Percentiles rank a stretch among this genome's conserved stretches.
These are phyloP conservation scores for Coemansia sp. DNA, from an alignment of 192 early-diverging fungal species.

Conservation along the genomic window DNA sequence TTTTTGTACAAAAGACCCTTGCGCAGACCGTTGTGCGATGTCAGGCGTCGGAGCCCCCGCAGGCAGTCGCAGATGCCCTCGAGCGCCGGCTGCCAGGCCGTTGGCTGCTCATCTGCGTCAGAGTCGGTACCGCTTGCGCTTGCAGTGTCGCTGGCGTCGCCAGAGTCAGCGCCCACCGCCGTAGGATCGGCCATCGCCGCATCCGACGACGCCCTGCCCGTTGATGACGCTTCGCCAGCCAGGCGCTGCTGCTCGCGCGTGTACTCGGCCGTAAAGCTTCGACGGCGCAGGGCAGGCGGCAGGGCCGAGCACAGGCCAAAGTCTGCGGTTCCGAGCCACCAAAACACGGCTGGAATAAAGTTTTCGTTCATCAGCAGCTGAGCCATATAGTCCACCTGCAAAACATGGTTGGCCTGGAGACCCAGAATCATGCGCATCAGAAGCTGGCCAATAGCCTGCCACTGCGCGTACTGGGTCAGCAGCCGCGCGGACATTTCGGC, in stretches of 20 bases:
- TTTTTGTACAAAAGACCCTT: constrained; percentile 52
- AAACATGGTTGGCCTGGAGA: constrained; percentile 41
- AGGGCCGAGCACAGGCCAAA: constrained; percentile 21
- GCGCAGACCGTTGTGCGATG: constrained; percentile 48
- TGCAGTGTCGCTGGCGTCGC: constrained; percentile 1
- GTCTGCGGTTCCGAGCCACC: constrained; percentile 51
- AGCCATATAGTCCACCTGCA: constrained; percentile 50
- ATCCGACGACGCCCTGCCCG: not conserved
- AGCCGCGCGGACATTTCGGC: constrained; percentile 35
- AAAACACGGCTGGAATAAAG: constrained; percentile 47
- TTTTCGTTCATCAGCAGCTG: constrained; percentile 54
- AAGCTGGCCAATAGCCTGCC: constrained; percentile 35
- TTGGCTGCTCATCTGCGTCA: not conserved
- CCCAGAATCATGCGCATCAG: constrained; percentile 33
- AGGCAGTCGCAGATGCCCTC: constrained; percentile 23
- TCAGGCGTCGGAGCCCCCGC: constrained; percentile 41
- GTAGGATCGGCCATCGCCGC: not conserved
- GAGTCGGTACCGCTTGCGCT: not conserved
- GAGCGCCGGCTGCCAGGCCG: constrained; percentile 24
- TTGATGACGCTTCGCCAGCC: not conserved
- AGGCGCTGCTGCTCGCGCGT: not conserved
- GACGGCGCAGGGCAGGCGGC: constrained; percentile 22
- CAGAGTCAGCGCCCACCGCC: not conserved
- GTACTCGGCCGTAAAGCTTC: constrained; percentile 26
- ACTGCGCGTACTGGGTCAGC: constrained; percentile 51